Conservation (phyloP, 345 rosid genomes). For the Populus pruinosa region DNA sequence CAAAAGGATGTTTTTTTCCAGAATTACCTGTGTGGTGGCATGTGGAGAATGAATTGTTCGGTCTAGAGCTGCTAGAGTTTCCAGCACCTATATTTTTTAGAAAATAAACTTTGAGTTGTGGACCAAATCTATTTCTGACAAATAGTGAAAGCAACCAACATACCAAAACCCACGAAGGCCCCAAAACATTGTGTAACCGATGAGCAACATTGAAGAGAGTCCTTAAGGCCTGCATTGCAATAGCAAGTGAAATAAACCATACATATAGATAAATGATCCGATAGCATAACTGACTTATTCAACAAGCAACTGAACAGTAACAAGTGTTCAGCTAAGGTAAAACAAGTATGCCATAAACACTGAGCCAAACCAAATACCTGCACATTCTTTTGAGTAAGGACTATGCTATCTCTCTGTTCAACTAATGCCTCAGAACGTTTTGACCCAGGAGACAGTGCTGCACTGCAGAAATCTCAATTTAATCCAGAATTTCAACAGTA, state of each 20-base stretch:
- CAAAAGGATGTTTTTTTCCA: background rate
- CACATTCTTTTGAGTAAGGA: conserved; percentile 92
- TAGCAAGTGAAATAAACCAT: conserved; percentile 26
- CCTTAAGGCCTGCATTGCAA: conserved; percentile 68
- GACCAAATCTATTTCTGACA: background rate
- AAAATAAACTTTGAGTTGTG: background rate
- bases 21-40: conserved; percentile 85
- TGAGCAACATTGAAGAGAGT: conserved; percentile 96
- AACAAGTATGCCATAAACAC: conserved; percentile 7
- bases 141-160: conserved; percentile 27
- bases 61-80: conserved; percentile 88
- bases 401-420: conserved; percentile 72
- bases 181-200: conserved; percentile 88
- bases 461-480: conserved; percentile 52
- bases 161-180: conserved; percentile 99
- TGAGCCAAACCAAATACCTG: conserved; percentile 51
- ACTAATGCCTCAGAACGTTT: conserved; percentile 64
- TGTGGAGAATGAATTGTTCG: conserved; percentile 95
- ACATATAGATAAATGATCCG: conserved; percentile 7
- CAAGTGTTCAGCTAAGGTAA: background rate
- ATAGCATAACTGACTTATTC: conserved; percentile 6
- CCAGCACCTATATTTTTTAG: conserved; percentile 67
- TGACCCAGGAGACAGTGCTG: conserved; percentile 70
- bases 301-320: conserved; percentile 4
- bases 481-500: conserved; percentile 18